phyloP scores from a whole-genome alignment of 2,329 filamentous ascomycete genomes.

The Aspergillus sp. region DNA sequence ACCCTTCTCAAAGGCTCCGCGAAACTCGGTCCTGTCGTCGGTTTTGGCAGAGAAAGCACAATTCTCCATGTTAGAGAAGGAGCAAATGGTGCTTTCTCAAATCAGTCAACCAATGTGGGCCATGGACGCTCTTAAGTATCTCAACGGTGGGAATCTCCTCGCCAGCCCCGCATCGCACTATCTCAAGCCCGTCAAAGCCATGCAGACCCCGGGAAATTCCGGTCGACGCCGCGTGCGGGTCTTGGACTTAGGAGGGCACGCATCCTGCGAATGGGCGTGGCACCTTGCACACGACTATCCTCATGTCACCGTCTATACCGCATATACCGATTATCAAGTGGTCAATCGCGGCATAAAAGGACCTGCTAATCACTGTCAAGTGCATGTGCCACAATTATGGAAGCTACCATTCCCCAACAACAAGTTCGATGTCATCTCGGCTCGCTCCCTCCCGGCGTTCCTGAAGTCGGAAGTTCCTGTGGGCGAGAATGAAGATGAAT shows the following conservation, averaged over 20 bases:
- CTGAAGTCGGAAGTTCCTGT: constrained; percentile 67
- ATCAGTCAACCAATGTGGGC: constrained; percentile 61
- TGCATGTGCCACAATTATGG: constrained; percentile 74
- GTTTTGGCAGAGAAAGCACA: constrained; percentile 53
- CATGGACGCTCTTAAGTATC: constrained; percentile 59
- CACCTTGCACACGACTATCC: constrained; percentile 83
- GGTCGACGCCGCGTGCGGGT: constrained; percentile 60
- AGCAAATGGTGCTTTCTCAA: constrained; percentile 76
- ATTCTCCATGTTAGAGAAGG: constrained; percentile 61
- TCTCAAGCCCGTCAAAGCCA: constrained; percentile 28
- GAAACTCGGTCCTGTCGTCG: constrained; percentile 63
- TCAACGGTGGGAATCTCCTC: constrained; percentile 61
- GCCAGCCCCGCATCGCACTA: constrained; percentile 51
- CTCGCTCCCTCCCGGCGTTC: constrained; percentile 79
- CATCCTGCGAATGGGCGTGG: constrained; percentile 94
- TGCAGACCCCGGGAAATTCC: constrained; percentile 22
- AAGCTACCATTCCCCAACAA: constrained; percentile 80
- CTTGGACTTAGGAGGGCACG: constrained; percentile 82
- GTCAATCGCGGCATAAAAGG: constrained; percentile 76
- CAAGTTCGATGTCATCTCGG: constrained; percentile 89
- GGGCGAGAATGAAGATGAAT: constrained; percentile 75
- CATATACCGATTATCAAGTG: constrained; percentile 72
- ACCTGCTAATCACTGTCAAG: constrained; percentile 81
- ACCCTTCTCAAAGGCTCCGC: constrained; percentile 68
- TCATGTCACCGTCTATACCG: constrained; percentile 82